Evolutionary conservation across 441 rosid species (phyloP).

Genomic region (Eutrema salsugineum): DNA sequence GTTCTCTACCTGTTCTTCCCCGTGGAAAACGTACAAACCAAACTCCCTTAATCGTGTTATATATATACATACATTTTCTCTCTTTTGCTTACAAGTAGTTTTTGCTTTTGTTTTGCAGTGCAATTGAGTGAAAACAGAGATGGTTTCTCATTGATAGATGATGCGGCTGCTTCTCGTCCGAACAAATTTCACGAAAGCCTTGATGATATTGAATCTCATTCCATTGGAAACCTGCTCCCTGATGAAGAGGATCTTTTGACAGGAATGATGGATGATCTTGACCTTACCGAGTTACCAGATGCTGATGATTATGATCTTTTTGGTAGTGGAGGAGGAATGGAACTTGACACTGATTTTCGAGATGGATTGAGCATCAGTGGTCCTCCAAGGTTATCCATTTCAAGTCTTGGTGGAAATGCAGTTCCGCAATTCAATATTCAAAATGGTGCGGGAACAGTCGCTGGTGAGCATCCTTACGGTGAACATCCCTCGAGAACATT

Average conservation of each 20-base stretch:
- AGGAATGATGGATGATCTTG: conserved; percentile 85
- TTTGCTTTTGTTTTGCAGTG: conserved; percentile 36
- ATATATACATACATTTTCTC: conserved; percentile 4
- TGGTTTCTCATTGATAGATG: conserved; percentile 41
- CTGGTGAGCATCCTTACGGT: conserved; percentile 97
- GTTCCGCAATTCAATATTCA: conserved; percentile 49
- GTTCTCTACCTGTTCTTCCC: conserved; percentile 90
- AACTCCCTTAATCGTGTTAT: background rate
- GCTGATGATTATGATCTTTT: conserved; percentile 88
- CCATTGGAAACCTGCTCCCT: conserved; percentile 74
- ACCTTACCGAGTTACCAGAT: conserved; percentile 76
- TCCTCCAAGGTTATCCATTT: conserved; percentile 57
- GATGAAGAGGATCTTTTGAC: conserved; percentile 91
- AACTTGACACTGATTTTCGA: conserved; percentile 62
- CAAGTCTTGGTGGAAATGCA: conserved; percentile 66
- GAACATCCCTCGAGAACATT: conserved; percentile 99
- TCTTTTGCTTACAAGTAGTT: conserved; percentile 9
- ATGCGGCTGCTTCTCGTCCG: conserved; percentile 37
- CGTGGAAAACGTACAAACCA: conserved; percentile 66
- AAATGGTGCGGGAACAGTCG: conserved; percentile 79
- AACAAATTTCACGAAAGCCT: conserved; percentile 35
- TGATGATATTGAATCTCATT: conserved; percentile 47
- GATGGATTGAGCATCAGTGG: conserved; percentile 58
- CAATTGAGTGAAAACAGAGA: conserved; percentile 42
- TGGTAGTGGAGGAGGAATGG: conserved; percentile 98